phyloP scores from a whole-genome alignment of 1,284 basidiomycete species.

The Erythrobasidium hasegawianum region DNA sequence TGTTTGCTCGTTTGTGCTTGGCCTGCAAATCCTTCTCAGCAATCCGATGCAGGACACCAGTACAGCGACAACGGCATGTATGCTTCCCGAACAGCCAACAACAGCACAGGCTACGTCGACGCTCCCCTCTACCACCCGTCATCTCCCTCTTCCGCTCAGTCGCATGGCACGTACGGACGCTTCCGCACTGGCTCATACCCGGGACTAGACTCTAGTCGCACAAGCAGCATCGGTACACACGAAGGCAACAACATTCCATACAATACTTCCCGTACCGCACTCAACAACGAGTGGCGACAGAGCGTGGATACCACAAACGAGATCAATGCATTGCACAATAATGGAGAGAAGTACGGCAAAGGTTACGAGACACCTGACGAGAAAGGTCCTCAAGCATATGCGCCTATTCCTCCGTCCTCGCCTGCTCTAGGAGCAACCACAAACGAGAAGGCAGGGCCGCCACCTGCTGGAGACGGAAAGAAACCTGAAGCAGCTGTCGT shows the following conservation, averaged over 20 bases:
- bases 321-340: constrained; percentile 37
- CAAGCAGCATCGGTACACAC: constrained; percentile 47
- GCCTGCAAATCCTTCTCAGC: not conserved
- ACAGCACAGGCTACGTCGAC: constrained; percentile 35
- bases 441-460: constrained; percentile 37
- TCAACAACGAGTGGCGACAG: constrained; percentile 48
- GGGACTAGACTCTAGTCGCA: constrained; percentile 45
- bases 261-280: constrained; percentile 47
- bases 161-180: constrained; percentile 35
- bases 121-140: constrained; percentile 37
- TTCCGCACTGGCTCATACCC: constrained; percentile 46
- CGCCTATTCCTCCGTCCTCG: constrained; percentile 42
- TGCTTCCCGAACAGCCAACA: constrained; percentile 29
- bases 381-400: constrained; percentile 38
- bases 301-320: constrained; percentile 44
- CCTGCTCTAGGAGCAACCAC: constrained; percentile 42
- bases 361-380: constrained; percentile 36
- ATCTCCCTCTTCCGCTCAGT: constrained; percentile 35
- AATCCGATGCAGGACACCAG: constrained; percentile 28
- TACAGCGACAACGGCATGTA: constrained; percentile 24
- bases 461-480: constrained; percentile 28
- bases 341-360: constrained; percentile 43
- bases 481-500: constrained; percentile 44
- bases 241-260: constrained; percentile 41
- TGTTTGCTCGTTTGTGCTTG: not conserved